Base-by-base conservation (phyloP, 148 eudicot species). In the Fagopyrum homotropicum region DNA sequence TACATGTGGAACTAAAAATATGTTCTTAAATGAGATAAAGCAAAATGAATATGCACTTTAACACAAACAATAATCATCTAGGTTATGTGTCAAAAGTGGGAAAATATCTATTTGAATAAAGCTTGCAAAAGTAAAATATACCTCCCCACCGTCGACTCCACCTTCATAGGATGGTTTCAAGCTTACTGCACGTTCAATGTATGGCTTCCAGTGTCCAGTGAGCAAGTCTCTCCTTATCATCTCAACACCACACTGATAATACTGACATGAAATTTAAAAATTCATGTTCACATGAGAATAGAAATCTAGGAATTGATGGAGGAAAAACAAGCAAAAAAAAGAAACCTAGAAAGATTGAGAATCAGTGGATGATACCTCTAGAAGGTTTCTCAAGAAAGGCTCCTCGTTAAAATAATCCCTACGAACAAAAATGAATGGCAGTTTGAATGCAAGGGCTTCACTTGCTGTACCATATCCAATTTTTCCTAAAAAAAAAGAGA, bases 401-500 rank as follows among this genome's bases (percentile, higher is more conserved):
- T 95, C 99, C 82, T 95, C 99, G 70, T 92, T 95, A 81, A 95
- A 95, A 80, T 95, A 95, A 84, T 95, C 99, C 82, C 99, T 84
- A 30, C 99, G 96, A 60, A 95, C 99, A 83, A 95, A 95, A 55
- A 95, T 93, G 84, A 95, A 95, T 48, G 99, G 99, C 72, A 95
- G 82, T 84, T 86, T 92, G 89, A 79, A 95, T 30, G 97, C 92
- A 80, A 95, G 85, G 74, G 99, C 99, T 88, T 95, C 99, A 83
- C 99, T 95, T 54, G 89, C 93, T 55, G 99, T 90, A 72, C 99
- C 99, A 76, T 95, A 95, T 79, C 99, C 99, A 84, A 95, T 95
- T 88, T 95, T 95, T 59, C 99, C 99, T 95, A 86, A 68, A 71
- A 9, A 16, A 68, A 71, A 9, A 16, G 51, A 79, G 68, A 12